Evolutionary conservation across 805 yeast genomes (phyloP).

Genomic region (Metschnikowia koreensis): DNA sequence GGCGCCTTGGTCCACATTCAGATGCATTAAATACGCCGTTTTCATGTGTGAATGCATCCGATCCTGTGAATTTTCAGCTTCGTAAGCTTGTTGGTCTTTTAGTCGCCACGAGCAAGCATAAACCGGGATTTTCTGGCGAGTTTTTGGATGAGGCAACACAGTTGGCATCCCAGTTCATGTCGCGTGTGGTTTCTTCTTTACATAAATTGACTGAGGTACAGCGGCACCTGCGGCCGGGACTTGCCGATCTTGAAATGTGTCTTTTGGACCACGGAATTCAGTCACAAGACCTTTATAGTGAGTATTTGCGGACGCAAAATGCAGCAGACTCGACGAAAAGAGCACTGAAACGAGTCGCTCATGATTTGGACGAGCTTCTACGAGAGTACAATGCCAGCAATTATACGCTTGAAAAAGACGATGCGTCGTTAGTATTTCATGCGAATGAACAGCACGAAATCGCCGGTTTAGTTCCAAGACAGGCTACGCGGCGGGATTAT

Average conservation of each 20-base stretch:
- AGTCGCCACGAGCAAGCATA: constrained; percentile 20
- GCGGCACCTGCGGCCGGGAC: constrained; percentile 54
- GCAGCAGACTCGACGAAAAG: constrained; percentile 6
- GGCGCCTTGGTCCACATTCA: constrained; percentile 10
- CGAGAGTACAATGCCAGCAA: constrained; percentile 18
- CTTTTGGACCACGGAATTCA: constrained; percentile 43
- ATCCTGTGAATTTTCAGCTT: constrained; percentile 29
- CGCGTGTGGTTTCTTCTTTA: constrained; percentile 39
- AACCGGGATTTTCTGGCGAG: constrained; percentile 24
- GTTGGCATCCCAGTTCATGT: constrained; percentile 30
- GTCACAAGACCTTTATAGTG: constrained; percentile 39
- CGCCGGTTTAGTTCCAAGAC: constrained; percentile 56
- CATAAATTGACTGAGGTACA: constrained; percentile 57
- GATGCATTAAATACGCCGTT: constrained; percentile 5
- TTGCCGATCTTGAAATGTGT: constrained; percentile 49
- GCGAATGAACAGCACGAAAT: constrained; percentile 51
- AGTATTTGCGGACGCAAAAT: constrained; percentile 20
- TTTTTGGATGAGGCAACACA: constrained; percentile 30
- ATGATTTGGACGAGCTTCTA: constrained; percentile 11
- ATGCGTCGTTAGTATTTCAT: constrained; percentile 52
- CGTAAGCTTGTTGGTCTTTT: constrained; percentile 28
- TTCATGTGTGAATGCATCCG: not conserved
- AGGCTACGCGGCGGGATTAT: constrained; percentile 34
- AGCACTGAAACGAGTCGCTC: constrained; percentile 7
- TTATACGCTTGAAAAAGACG: constrained; percentile 29